These are phyloP conservation scores for Yamadazyma sp. DNA, from an alignment of 1,139 yeast species.

Conservation along the genomic window DNA sequence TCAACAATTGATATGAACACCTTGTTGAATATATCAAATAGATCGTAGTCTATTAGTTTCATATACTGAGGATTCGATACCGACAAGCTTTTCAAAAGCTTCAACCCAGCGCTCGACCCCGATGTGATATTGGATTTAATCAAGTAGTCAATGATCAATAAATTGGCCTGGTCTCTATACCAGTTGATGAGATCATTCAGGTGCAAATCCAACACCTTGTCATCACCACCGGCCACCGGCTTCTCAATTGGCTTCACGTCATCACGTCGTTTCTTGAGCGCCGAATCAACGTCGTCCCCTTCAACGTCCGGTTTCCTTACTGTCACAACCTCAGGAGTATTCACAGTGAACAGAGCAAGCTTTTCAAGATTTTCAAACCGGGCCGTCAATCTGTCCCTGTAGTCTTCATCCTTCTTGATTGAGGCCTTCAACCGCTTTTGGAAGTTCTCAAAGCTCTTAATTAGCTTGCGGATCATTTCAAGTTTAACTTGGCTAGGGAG, in stretches of 20 bases:
- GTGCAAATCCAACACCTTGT: constrained; percentile 33
- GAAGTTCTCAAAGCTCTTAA: constrained; percentile 47
- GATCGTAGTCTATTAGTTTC: constrained; percentile 57
- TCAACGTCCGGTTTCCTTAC: constrained; percentile 2
- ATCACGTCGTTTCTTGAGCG: constrained; percentile 2
- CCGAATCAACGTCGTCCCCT: constrained; percentile 6
- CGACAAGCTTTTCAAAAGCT: constrained; percentile 38
- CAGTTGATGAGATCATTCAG: constrained; percentile 47
- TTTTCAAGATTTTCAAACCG: constrained; percentile 44
- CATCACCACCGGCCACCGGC: constrained; percentile 6
- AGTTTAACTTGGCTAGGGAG: constrained; percentile 25
- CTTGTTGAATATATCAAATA: constrained; percentile 47
- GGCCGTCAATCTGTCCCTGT: constrained; percentile 45
- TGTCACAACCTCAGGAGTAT: neutral
- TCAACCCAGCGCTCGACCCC: constrained; percentile 41
- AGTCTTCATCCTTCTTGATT: constrained; percentile 50
- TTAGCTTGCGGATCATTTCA: constrained; percentile 35
- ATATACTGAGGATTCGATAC: constrained; percentile 34
- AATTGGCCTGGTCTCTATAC: constrained; percentile 62
- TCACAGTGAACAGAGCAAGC: constrained; percentile 23
- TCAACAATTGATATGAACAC: constrained; percentile 55
- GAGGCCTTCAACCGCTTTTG: constrained; percentile 42
- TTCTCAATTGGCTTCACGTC: constrained; percentile 8
- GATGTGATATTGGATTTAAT: constrained; percentile 41
- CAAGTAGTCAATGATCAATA: constrained; percentile 59